Base-by-base conservation (phyloP, 257 asterid species). In the Przewalskia tangutica region DNA sequence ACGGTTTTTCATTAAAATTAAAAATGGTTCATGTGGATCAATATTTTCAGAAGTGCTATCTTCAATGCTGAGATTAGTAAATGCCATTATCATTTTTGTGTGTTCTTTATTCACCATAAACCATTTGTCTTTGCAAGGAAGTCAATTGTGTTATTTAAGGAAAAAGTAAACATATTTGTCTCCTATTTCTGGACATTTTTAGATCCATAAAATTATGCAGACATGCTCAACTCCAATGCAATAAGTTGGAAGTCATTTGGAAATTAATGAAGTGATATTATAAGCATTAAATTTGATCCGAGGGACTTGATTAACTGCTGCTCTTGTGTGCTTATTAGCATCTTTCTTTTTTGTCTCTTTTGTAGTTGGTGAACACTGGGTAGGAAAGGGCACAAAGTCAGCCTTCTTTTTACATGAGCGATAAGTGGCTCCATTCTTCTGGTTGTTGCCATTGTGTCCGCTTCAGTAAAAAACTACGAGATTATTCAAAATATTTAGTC, bases 361-460 rank as follows among this genome's bases (percentile, higher is more conserved):
- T 90, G 85, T 85, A 96, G 99, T 90, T 96, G 95, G 97, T 89
- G 77, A 96, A 96, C 85, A 96, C 99, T 4, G 99, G 99, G 77
- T 94, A 91, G 89, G 99, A 96, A 83, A 89, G 99, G 89, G 99
- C 99, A 48, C 95, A 96, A n/a, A 83, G 98, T 96, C 91, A 94
- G 95, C 93, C 97, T 96, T 88, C 91, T 90, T 86, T 90, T 94
- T 86, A 90, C 99, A 18, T 94, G 99, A 98, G 98, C 96, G 92
- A 98, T 96, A 89, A 91, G 98, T 81, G 78, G 42, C 51, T 77
- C 81, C 13, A 12, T 66, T 13, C 71, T 65, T 44, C 77, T 65
- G 53, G 63, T 71, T 83, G 79, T 44, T 44, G 50, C 66, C 32
- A 77, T 82, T 75, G 7, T 62, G 82, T 40, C 62, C 27, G 46